phyloP scores from a whole-genome alignment of 805 yeast genomes.

The Komagataella populi region DNA sequence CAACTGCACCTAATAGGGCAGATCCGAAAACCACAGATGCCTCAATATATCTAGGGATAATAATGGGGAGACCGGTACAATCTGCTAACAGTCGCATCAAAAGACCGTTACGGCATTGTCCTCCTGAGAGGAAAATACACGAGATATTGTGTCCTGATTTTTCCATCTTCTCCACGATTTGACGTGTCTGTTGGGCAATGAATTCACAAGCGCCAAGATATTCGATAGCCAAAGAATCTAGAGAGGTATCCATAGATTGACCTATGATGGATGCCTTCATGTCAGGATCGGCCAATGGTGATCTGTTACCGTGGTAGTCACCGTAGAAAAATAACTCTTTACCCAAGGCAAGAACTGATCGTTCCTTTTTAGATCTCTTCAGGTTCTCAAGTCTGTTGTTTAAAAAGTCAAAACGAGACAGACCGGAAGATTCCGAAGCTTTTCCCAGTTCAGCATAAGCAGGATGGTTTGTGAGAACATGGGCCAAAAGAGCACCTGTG shows the following conservation, averaged over 20 bases:
- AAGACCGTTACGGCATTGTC: constrained; percentile 88
- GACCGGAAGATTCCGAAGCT: constrained; percentile 51
- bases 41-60: constrained; percentile 89
- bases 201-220: constrained; percentile 94
- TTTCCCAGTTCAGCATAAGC: constrained; percentile 63
- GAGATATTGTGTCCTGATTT: constrained; percentile 64
- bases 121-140: constrained; percentile 85
- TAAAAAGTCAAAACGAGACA: constrained; percentile 71
- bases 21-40: constrained; percentile 96
- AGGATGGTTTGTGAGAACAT: constrained; percentile 79
- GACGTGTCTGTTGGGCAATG: constrained; percentile 95
- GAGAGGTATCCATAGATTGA: constrained; percentile 77
- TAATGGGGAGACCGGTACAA: constrained; percentile 82
- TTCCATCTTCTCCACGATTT: constrained; percentile 79
- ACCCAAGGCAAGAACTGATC: constrained; percentile 72
- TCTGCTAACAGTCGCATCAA: constrained; percentile 85
- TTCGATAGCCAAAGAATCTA: constrained; percentile 73
- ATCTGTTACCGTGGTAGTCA: constrained; percentile 91
- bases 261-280: constrained; percentile 93
- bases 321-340: constrained; percentile 87
- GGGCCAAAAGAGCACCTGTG: constrained; percentile 89
- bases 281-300: constrained; percentile 91
- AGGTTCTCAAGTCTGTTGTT: constrained; percentile 63
- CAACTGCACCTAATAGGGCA: constrained; percentile 90
- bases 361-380: constrained; percentile 36